Evolutionary conservation across 257 asterid genomes (phyloP).

Genomic region (Sherardia arvensis): DNA sequence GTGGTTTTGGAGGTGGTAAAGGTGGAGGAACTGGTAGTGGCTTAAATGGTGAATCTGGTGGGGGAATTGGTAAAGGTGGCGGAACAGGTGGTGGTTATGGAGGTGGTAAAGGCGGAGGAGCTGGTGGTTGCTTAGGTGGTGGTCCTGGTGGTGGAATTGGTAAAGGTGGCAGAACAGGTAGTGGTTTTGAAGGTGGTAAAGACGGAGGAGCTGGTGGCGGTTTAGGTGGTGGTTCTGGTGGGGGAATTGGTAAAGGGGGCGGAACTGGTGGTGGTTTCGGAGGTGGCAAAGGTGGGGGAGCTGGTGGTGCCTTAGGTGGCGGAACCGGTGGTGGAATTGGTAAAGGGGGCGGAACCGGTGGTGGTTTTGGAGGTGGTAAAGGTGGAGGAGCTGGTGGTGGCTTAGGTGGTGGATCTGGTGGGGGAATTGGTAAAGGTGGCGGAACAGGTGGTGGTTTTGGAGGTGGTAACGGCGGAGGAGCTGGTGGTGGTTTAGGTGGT

Average conservation of each 20-base stretch:
- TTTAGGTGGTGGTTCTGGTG: constrained; percentile 4
- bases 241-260: constrained; percentile 2
- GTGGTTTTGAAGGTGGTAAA: constrained; percentile 2
- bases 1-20: constrained; percentile 3
- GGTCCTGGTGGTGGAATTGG: constrained; percentile 1
- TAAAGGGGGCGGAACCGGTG: constrained; percentile 4
- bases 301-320: no score
- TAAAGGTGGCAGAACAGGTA: background rate
- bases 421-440: constrained; percentile 1
- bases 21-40: background rate
- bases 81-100: constrained; percentile 8
- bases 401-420: constrained; percentile 2
- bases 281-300: no score
- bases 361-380: constrained; percentile 12
- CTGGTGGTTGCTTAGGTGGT: no score
- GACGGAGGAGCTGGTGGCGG: no score
- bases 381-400: no score
- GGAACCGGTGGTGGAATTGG: constrained; percentile 8
- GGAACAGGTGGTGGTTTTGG: constrained; percentile 10
- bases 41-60: background rate
- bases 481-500: constrained; percentile 12
- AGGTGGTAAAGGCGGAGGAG: no score
- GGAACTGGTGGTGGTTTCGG: constrained; percentile 4
- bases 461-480: constrained; percentile 15
- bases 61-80: background rate